These are phyloP conservation scores for Paraleonurus japonicus DNA, from an alignment of 257 asterid genomes.

Conservation along the genomic window DNA sequence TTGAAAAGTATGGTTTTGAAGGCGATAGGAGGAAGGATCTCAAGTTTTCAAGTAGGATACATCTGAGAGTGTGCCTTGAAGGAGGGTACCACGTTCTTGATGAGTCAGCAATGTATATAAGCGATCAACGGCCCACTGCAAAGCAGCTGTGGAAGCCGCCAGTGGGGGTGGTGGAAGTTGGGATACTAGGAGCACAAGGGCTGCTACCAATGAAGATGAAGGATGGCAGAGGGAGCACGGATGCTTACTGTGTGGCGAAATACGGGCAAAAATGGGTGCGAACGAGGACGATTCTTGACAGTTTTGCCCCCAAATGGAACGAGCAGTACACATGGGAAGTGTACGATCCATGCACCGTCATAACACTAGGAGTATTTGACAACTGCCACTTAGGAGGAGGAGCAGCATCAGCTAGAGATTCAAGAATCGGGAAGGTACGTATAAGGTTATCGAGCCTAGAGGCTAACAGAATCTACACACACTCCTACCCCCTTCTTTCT, in stretches of 20 bases:
- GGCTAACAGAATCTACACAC: constrained; percentile 53
- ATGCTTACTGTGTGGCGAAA: constrained; percentile 76
- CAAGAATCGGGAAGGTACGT: constrained; percentile 70
- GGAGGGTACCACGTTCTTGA: constrained; percentile 84
- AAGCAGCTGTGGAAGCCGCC: constrained; percentile 85
- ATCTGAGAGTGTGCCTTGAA: constrained; percentile 69
- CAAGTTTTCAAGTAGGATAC: constrained; percentile 62
- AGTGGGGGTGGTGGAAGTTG: constrained; percentile 67
- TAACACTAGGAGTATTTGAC: constrained; percentile 72
- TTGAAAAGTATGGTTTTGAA: constrained; percentile 52
- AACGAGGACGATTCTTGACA: constrained; percentile 65
- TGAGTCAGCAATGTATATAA: constrained; percentile 65
- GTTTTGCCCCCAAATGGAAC: constrained; percentile 62
- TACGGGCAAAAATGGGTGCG: constrained; percentile 84
- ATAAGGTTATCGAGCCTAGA: constrained; percentile 63
- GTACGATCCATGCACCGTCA: constrained; percentile 75
- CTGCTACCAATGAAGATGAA: constrained; percentile 83
- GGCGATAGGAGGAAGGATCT: constrained; percentile 54
- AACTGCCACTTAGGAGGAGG: constrained; percentile 55
- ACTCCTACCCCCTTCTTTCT: constrained; percentile 65
- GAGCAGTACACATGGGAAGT: constrained; percentile 88
- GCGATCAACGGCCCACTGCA: constrained; percentile 76
- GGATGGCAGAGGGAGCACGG: constrained; percentile 63
- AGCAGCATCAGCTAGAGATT: constrained; percentile 33
- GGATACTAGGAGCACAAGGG: constrained; percentile 60